Base-by-base conservation (phyloP, 495 filamentous ascomycete genomes). In the Penicillium ucsense region DNA sequence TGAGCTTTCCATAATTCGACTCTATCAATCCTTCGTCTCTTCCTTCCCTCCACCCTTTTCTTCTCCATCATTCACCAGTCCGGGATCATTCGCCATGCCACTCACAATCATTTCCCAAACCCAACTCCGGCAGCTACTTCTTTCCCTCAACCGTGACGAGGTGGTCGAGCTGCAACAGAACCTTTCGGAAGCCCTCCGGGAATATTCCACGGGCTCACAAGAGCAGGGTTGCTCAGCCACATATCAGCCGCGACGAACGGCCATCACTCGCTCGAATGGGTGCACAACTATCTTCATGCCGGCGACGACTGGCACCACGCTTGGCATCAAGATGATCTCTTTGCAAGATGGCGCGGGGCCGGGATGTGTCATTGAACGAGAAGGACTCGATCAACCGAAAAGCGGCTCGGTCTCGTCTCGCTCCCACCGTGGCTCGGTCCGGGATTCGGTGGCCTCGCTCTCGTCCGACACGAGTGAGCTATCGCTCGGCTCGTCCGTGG, bases 261-360 rank as follows among this genome's bases (percentile, higher is more conserved):
- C 81, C 0, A 77, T 91, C 40, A 78, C 80, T 38, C 76, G 76
- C 31, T 73, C 67, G 20, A 83, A 87, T 70, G 84, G 87, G 35
- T 78, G 80, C 37, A 94, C 86, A 3, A 95, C 86, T 0, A 72
- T 97, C 31, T 92, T 95, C 63, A 98, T 96, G 92, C 92, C 92
- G 4, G 86, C 86, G 3, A 79, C 68, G 45, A 78, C 73, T 10
- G 73, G 72, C 43, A 66, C 73, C 31, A 77, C 73, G 1, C 60
- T 79, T 9, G 82, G 81, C 6, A 74, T 85, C 47, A 85, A 85
- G 61, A 77, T 84, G 49, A 71, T 84, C 8, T 81, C 79, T 5
- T 53, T 72, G 42, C 61, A 70, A 46, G 68, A 72, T 41, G 59
- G 55, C n/a, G 59, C 46, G 8, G 48, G 41, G 4, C 62, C 63